These are phyloP conservation scores for Fusarium sp. DNA, from an alignment of 2,329 filamentous ascomycete genomes.

Conservation along the genomic window DNA sequence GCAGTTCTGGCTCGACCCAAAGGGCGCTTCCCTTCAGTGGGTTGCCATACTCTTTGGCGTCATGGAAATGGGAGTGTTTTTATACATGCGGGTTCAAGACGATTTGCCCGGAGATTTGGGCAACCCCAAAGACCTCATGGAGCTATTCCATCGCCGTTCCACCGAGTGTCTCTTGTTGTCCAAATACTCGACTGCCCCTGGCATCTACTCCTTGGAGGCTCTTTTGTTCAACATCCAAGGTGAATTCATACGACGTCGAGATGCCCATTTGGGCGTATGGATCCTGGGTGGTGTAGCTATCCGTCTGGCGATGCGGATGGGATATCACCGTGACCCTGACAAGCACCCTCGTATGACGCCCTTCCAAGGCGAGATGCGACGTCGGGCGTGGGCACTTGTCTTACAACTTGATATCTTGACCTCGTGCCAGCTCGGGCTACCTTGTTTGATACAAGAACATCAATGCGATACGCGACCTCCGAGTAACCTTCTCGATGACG, in stretches of 20 bases:
- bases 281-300: conserved; percentile 20
- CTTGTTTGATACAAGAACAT: conserved; percentile 21
- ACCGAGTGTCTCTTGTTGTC: conserved; percentile 30
- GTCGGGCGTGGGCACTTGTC: conserved; percentile 27
- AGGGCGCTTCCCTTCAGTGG: conserved; percentile 17
- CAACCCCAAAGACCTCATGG: conserved; percentile 6
- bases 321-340: conserved; percentile 33
- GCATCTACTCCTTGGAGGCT: conserved; percentile 5
- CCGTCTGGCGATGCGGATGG: conserved; percentile 35
- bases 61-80: conserved; percentile 24
- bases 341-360: conserved; percentile 17
- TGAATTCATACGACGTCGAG: conserved; percentile 26
- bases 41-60: conserved; percentile 29
- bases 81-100: conserved; percentile 25
- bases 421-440: conserved; percentile 26
- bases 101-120: conserved; percentile 20
- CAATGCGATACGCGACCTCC: conserved; percentile 29
- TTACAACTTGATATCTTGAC: conserved; percentile 28
- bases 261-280: conserved; percentile 32
- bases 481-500: conserved; percentile 24
- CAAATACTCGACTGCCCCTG: conserved; percentile 26
- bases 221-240: conserved; percentile 27
- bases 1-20: conserved; percentile 26
- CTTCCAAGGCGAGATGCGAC: conserved; percentile 34
- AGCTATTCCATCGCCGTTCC: conserved; percentile 25